Base-by-base conservation (phyloP, 805 yeast species). In the Candida taoyuanica region DNA sequence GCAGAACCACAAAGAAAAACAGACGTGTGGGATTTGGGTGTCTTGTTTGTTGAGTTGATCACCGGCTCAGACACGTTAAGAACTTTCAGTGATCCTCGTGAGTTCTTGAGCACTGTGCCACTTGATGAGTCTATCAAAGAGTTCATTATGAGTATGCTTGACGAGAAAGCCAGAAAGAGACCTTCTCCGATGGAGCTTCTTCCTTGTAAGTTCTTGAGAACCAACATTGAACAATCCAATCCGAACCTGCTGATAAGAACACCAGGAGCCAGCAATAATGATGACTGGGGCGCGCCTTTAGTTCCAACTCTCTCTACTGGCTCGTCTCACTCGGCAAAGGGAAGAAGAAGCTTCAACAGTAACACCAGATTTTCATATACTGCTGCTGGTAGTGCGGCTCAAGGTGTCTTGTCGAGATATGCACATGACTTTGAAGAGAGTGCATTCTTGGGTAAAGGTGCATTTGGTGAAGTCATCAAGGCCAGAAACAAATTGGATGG, bases 391-490 rank as follows among this genome's bases (percentile, higher is more conserved):
- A 56, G 58, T n/a, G 42, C 53, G 5, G 48, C 58, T 5, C 46
- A 48, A 62, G 53, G 47, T 9, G 31, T 42, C 1, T 29, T 42
- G 2, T 87, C 96, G 1, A 70, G 98, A 46, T 93, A 91, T 56
- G 84, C 80, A 4, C 77, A 89, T 45, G 99, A 93, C 57, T 93
- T 94, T 60, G 98, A 93, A 59, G 98, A 93, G 56, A 84, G 87
- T 31, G 93, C 91, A 0, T 76, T 81, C 16, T 63, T 93, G 7
- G 99, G 99, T 2, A 78, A 80, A 50, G 99, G 99, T 28, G 99
- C 95, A 0, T 93, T 84, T 63, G 99, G 99, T 5, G 97, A 93
- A 59, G 99, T 93, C 7, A 96, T 93, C n/a, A 89, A 91, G 54
- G 98, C 93, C 0, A 70, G 98, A 44, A 91, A 89, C 58, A 75